Conservation (phyloP, 2,329 filamentous ascomycete genomes). For the Fusarium hainanense region DNA sequence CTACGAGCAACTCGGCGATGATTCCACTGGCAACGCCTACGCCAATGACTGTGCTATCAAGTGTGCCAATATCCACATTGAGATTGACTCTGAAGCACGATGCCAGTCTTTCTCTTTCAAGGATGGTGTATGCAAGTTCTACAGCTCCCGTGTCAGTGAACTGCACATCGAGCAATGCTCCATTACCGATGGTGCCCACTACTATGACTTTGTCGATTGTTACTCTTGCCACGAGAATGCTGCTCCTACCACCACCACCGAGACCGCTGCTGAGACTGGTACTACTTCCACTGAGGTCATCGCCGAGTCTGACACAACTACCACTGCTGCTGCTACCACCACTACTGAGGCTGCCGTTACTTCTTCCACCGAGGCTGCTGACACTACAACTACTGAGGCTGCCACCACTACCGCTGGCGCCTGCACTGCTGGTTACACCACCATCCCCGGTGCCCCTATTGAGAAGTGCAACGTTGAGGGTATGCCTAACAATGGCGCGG, state of each 20-base stretch:
- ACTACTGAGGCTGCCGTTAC: neutral
- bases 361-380: neutral
- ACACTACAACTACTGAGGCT: neutral
- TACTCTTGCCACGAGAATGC: conserved; percentile 9
- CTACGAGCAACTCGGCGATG: neutral
- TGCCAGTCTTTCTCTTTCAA: neutral
- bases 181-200: neutral
- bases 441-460: neutral
- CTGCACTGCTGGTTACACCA: conserved; percentile 6
- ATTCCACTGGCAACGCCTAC: neutral
- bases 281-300: neutral
- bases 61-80: neutral
- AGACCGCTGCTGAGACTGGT: neutral
- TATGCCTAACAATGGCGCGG: neutral
- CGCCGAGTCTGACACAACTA: neutral
- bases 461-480: neutral
- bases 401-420: neutral
- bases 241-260: neutral
- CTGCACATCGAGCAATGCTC: fast-evolving
- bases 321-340: neutral
- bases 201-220: neutral
- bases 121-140: neutral
- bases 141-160: neutral
- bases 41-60: neutral
- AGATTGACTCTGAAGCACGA: neutral